Base-by-base conservation (phyloP, 2,329 filamentous ascomycete species). In the Aspergillus persii region DNA sequence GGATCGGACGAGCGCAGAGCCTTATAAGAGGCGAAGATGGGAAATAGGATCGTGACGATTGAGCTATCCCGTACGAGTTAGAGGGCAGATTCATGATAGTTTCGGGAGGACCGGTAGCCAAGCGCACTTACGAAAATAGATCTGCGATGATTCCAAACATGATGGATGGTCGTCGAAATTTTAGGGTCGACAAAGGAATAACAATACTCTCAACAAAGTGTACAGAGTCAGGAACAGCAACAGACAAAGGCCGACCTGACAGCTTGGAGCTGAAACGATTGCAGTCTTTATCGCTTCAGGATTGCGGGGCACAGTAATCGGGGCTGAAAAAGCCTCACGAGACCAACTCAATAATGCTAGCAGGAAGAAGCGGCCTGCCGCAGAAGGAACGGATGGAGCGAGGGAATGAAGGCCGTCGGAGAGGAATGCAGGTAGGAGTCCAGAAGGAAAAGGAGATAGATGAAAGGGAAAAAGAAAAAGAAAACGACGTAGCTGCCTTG, bases 11-110 rank as follows among this genome's bases (percentile, higher is more conserved):
- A 93, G 79, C 95, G 94, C 72, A 99, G 89, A 52, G 95, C 94
- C 82, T 98, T 98, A 84, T 97, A 98, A 64, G 94, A 96, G 66
- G 94, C 93, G 79, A 96, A 98, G 64, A 97, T 87, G 54, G 95
- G 95, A 74, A 98, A 96, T 73, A 97, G 87, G 73, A 96, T 92
- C 58, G 93, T 96, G 60, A 90, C 88, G 74, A 94, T 77, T 63
- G 91, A 94, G 73, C 92, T 96, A 73, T 29, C 51, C 46, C 26
- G 54, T 54, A 67, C 66, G 46, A 50, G 44, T 64, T 61, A 62
- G 61, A 51, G 44, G 12, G 23, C 39, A 12, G 18, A 33, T 30
- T 44, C 50, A 48, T 27, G 31, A n/a, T n/a, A 8, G 23, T 26
- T 58, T n/a, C 46, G 31, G n/a, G 33, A 39, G 29, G 29, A 55